A percentile compares a stretch with the other conserved stretches of the same genome.
These are phyloP conservation scores for Ophiosphaerella narmari DNA, from an alignment of 2,329 filamentous ascomycete species.

Conservation along the genomic window DNA sequence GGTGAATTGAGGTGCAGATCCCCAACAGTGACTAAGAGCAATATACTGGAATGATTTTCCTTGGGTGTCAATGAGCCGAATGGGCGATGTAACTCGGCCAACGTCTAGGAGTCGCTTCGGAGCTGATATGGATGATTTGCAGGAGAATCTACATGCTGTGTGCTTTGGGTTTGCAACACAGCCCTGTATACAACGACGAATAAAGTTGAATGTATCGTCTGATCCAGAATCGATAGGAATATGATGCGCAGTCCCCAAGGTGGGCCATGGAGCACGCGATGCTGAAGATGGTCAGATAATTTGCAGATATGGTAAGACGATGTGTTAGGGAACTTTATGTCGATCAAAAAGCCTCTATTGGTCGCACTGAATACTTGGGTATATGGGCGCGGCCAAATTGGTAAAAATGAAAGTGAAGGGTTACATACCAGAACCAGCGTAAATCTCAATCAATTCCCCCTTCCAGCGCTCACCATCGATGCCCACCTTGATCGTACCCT, in stretches of 20 bases:
- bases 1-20: conserved; percentile 24
- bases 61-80: conserved; percentile 39
- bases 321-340: no score
- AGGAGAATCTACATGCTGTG: conserved; percentile 25
- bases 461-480: conserved; percentile 30
- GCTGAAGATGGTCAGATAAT: conserved; percentile 20
- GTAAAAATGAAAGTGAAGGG: background rate
- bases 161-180: conserved; percentile 40
- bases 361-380: background rate
- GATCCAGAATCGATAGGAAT: conserved; percentile 38
- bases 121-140: conserved; percentile 19
- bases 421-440: conserved; percentile 33
- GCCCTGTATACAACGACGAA: conserved; percentile 37
- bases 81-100: conserved; percentile 31
- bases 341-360: no score
- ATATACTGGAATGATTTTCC: conserved; percentile 35
- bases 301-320: background rate
- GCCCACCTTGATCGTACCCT: conserved; percentile 29
- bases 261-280: conserved; percentile 37
- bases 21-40: conserved; percentile 41
- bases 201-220: conserved; percentile 41
- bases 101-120: conserved; percentile 41
- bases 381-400: no score
- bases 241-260: conserved; percentile 33
- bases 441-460: conserved; percentile 32